Conservation (phyloP, 352 stramenopile species). For the Globisporangium middletonii region DNA sequence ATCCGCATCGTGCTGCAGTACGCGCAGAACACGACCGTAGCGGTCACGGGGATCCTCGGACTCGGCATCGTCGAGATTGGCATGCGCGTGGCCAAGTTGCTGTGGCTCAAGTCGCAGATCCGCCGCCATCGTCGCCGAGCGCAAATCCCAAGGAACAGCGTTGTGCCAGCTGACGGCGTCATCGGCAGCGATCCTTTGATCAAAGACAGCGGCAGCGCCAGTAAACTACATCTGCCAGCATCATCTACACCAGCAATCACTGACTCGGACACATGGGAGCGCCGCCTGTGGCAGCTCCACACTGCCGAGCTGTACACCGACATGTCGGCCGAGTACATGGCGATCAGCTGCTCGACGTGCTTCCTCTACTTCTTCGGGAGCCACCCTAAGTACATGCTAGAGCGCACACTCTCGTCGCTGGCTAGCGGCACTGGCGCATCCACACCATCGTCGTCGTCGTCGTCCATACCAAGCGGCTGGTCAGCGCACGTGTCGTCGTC, state of each 20-base stretch:
- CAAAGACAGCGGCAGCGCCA: too few species aligned
- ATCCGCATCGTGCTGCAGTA: slow-evolving; percentile 21
- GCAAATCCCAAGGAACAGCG: background rate
- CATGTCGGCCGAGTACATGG: slow-evolving; percentile 50
- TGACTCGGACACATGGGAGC: too few species aligned
- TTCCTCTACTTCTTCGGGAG: slow-evolving; percentile 34
- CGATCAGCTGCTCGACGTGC: slow-evolving; percentile 35
- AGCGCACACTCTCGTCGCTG: background rate
- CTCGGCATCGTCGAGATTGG: slow-evolving; percentile 29
- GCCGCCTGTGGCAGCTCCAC: slow-evolving; percentile 12
- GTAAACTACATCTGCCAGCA: too few species aligned
- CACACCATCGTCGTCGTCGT: too few species aligned
- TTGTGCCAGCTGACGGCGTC: too few species aligned
- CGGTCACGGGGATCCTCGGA: slow-evolving; percentile 15
- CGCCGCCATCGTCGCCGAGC: too few species aligned
- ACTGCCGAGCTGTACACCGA: slow-evolving; percentile 33
- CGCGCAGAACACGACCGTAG: slow-evolving; percentile 14
- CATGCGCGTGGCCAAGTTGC: slow-evolving; percentile 15
- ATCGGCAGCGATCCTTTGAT: too few species aligned
- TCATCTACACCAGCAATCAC: too few species aligned
- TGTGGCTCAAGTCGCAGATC: too few species aligned
- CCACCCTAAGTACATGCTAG: slow-evolving; percentile 24
- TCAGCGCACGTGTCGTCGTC: background rate
- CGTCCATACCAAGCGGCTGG: background rate
- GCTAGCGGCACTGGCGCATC: too few species aligned